A percentile compares a stretch with the other conserved stretches of the same genome.
phyloP scores from a whole-genome alignment of 148 eudicot genomes.

The Rhododendron simsii region DNA sequence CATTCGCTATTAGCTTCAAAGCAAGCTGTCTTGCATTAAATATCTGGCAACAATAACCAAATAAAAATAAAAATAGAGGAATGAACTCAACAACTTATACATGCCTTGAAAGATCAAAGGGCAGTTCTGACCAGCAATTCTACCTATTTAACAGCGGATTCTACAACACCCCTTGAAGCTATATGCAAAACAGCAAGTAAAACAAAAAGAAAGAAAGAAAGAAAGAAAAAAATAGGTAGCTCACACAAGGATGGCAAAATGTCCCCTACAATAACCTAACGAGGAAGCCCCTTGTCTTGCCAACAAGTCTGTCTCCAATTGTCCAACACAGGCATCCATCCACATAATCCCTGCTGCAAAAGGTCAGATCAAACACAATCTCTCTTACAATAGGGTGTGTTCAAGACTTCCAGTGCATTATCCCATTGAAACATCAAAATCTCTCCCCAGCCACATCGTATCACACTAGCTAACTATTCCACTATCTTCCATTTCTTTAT shows the following conservation, averaged over 20 bases:
- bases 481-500: not conserved
- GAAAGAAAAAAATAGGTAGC: not conserved
- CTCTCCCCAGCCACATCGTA: not conserved
- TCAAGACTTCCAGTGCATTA: not conserved
- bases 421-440: not conserved
- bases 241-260: not conserved
- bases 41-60: conserved; percentile 34
- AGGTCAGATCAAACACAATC: not conserved
- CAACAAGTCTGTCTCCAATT: not conserved
- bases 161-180: not conserved
- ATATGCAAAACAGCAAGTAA: not conserved
- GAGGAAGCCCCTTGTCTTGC: not conserved
- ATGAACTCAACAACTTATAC: not conserved
- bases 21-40: conserved; percentile 96
- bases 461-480: not conserved
- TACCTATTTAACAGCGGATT: not conserved
- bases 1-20: conserved; percentile 90
- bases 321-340: not conserved
- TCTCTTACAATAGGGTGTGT: not conserved
- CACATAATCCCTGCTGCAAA: not conserved
- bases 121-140: not conserved
- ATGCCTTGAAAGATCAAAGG: not conserved
- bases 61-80: not conserved
- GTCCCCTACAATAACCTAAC: not conserved
- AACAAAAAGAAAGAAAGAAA: no score